Conservation (phyloP, 768 basidiomycete species). For the Tricholoma terreum region DNA sequence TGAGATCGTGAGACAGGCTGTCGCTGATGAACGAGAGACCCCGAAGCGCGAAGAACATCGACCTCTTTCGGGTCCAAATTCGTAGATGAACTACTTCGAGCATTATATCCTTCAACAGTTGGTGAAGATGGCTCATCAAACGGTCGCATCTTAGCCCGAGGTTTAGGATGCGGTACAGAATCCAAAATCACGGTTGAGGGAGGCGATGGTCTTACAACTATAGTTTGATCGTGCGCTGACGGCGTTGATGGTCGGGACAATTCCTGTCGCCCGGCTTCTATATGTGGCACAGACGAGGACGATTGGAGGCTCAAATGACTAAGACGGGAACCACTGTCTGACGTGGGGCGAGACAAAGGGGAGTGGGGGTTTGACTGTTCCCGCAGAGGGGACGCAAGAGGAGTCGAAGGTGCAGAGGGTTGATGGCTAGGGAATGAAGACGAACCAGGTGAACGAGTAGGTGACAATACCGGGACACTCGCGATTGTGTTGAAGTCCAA, state of each 20-base stretch:
- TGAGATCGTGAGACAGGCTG: slow-evolving; percentile 24
- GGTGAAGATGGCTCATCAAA: slow-evolving; percentile 9
- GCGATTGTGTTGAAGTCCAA: slow-evolving; percentile 28
- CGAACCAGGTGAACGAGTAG: slow-evolving; percentile 31
- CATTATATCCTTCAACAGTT: slow-evolving; percentile 13
- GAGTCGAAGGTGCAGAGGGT: slow-evolving; percentile 23
- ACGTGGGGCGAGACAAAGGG: slow-evolving; percentile 26
- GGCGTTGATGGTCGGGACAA: slow-evolving; percentile 34
- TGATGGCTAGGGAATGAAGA: slow-evolving; percentile 23
- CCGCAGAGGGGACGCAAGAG: slow-evolving; percentile 28
- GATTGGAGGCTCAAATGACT: slow-evolving; percentile 23
- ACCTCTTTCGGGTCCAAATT: slow-evolving; percentile 26
- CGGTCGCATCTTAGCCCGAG: slow-evolving; percentile 9
- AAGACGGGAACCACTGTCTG: slow-evolving; percentile 27
- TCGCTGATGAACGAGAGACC: slow-evolving; percentile 23
- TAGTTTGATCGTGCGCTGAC: slow-evolving; percentile 39
- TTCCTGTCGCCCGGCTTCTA: slow-evolving; percentile 12
- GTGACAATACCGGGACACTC: slow-evolving; percentile 18
- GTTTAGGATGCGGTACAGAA: slow-evolving; percentile 21
- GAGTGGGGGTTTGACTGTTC: slow-evolving; percentile 24
- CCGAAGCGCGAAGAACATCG: slow-evolving; percentile 18
- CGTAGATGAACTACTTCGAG: slow-evolving; percentile 19
- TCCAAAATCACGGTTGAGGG: slow-evolving; percentile 19
- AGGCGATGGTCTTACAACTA: slow-evolving; percentile 35
- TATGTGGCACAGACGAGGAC: slow-evolving; percentile 16